Evolutionary conservation across 208 protist species (phyloP), one percentile per base, ranked within the genome.

Genomic region (Leishmania martiniquensis): DNA sequence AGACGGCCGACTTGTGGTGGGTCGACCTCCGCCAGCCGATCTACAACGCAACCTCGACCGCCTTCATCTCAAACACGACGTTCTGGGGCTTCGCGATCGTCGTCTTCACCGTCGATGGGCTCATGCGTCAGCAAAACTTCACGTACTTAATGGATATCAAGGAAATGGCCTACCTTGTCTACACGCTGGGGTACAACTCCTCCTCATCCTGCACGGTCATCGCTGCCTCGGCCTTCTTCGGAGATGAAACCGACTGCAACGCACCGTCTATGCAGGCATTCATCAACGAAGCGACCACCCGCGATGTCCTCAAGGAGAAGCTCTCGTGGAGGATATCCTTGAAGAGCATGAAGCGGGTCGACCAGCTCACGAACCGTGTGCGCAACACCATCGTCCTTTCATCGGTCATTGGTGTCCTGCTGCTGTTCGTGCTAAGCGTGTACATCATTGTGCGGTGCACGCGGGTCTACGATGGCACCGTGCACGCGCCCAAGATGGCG

Each of bases 1-100:
- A 44, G 22, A 13, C 22, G 39, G 44, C 39, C 7, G 54, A 68
- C 37, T 20, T 47, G 42, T 94, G 87, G 84, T 83, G 83, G 63
- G 72, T 96, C 10, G 59, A 84, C n/a, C 67, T 96, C 34, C 81
- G 78, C 6, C 67, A 85, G 65, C 89, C 90, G 44, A 82, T 96
- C 2, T 94, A 89, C 80, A 86, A 91, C 63, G 73, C 77, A 47
- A 87, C 52, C 39, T 59, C 57, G 9, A 44, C n/a, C 17, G 66
- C 63, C 5, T 10, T 42, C 9, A 67, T 62, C 25, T 67, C 63
- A 9, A 15, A 42, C 4, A 17, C 75, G 7, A 90, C 79, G 62
- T 97, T 97, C 77, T 97, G 93, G 91, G 93, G 93, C 51, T 95
- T 97, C 74, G 80, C 77, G 25, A 77, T 84, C 55, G 75, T 80